Evolutionary conservation across 257 asterid genomes (phyloP), one percentile per base, ranked within the genome.

Genomic region (Euphrasia confusa): DNA sequence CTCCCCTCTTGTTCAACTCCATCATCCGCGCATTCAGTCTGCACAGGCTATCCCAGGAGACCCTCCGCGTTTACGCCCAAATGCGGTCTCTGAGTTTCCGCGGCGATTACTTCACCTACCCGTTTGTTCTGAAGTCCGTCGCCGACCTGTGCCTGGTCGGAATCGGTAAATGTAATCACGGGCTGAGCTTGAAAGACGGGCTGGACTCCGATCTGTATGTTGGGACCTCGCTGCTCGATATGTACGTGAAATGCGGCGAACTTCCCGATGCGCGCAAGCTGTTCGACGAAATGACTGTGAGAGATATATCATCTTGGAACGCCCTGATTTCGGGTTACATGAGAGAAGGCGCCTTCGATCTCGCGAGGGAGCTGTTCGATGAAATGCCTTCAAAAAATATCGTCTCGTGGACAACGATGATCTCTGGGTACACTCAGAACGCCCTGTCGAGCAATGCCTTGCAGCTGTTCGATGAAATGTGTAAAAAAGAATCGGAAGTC

Each of bases 331-430:
- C 88, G 3, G 97, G 97, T 49, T 83, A 79, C 7, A 87, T 86
- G 97, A 81, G 79, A 64, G 81, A 77, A 24, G 95, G 97, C 56
- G 61, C 74, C 17, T 71, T 79, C 50, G 71, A 53, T 50, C 65
- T 56, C 14, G 97, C 94, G 5, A 61, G 78, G 54, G 80, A 75
- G 55, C 30, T 89, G 75, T 89, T 89, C 67, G 71, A 74, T 10
- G 49, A 54, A 35, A 89, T 87, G 91, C 77, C 80, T 1, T 28
- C 24, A 58, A 84, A 66, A 74, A 87, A 74, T 68, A 81, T 89
- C 12, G 77, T 89, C 42, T 86, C 97, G 4, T 89, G 97, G 97
- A 89, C 97, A 0, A 79, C 84, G 3, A 84, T 89, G 95, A 87
- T 89, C 18, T 89, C 97, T 0, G 97, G 97, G 55, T 89, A 82